Base-by-base conservation (phyloP, 2,329 filamentous ascomycete genomes). In the Neofusicoccum cordaticola region DNA sequence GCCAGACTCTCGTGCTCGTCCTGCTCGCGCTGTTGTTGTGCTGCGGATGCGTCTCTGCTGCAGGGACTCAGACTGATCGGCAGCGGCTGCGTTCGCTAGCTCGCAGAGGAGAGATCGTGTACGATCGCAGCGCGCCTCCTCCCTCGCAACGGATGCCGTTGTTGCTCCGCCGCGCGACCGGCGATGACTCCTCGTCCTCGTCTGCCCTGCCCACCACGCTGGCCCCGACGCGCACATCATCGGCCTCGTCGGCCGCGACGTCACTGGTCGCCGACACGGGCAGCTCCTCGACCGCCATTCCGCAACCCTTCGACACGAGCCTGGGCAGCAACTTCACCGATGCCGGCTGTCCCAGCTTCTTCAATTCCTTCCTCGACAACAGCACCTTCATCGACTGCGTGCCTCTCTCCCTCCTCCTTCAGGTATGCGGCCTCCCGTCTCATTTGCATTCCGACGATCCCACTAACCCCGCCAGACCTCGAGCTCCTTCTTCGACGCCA, bases 401-500 rank as follows among this genome's bases (percentile, higher is more conserved):
- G 69, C 92, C 94, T 0, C 82, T 97, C 65, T 97, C 93, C 1
- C 83, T 97, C 71, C 85, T 98, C 68, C 82, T 98, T 9, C 87
- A 91, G 81, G 90, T 91, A 79, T 73, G 85, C 67, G 37, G 47
- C 17, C 37, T 17, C 7, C 51, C 35, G 35, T 17, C 17, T 31
- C 37, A 15, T 35, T n/a, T 4, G 12, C 47, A 37, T 66, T 47
- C 61, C 37, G 42, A 47, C 41, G 35, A 45, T 47, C 34, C 64
- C 31, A 56, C 66, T 71, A 65, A 71, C 65, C 19, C 9, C 6
- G 41, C 15, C 75, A 96, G 88, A 92, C 90, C 67, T 97, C 94
- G 9, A 86, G 84, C 60, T 87, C 87, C 45, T 97, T 97, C 80
- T 98, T 98, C 81, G 82, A 92, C 64, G 88, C 89, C 17, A 84